Evolutionary conservation across 805 yeast species (phyloP), one percentile per base, ranked within the genome.

Genomic region (Zygosaccharomyces pseudorouxii): DNA sequence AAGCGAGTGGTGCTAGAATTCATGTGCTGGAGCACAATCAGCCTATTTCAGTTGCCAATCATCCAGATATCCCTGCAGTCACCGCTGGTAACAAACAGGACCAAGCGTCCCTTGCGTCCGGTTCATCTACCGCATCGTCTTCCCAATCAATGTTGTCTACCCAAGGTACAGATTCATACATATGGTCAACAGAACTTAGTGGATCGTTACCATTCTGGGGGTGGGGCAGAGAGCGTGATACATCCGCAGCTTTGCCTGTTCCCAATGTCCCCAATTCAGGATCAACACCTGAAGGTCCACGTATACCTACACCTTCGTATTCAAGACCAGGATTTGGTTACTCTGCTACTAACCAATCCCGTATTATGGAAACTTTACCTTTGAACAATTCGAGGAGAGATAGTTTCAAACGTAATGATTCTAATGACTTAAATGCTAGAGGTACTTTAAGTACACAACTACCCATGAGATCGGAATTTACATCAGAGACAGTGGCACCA

Each of bases 201-300:
- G 63, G 63, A 5, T 59, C 63, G 4, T 44, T 60, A 33, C 55
- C 60, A 4, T 60, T 55, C 50, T 60, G 63, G 63, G 64, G 63
- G 10, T 54, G 58, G 55, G 63, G 64, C 14, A 53, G 46, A 45
- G 54, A 49, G 11, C 56, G 52, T 7, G 50, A 50, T 12, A 37
- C 27, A 11, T 27, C 35, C 29, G 38, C 42, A n/a, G 19, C 14
- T 19, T 42, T 31, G n/a, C 22, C 14, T 10, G 18, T 28, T 14
- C 16, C 39, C 16, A 25, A 19, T 11, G 29, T 14, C 11, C 36
- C 35, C 6, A 14, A 27, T 16, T 9, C 29, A 14, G 35, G 12
- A 3, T 12, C 18, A 10, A 7, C 48, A 14, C 35, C 31, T 19
- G 44, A 41, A 22, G 11, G 33, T 14, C 30, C 44, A 29, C 46